Conservation (phyloP, 495 filamentous ascomycete genomes). For the Astrothelium subdiscretum region DNA sequence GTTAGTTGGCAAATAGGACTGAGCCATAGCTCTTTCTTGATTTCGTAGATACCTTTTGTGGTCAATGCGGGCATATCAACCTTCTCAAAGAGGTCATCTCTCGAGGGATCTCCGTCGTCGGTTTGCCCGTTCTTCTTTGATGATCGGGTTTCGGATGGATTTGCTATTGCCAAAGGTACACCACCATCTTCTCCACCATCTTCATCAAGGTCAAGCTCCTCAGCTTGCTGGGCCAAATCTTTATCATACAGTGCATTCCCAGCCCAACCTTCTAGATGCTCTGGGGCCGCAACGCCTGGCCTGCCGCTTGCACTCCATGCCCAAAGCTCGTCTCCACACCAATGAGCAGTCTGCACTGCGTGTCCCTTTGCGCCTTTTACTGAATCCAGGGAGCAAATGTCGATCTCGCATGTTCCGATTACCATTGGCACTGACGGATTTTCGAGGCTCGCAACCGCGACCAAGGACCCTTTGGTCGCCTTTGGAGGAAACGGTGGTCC, state of each 20-base stretch:
- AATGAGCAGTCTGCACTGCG: constrained; percentile 57
- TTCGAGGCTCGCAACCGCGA: constrained; percentile 55
- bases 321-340: constrained; percentile 67
- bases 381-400: constrained; percentile 45
- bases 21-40: neutral
- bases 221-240: constrained; percentile 14
- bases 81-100: neutral
- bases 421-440: constrained; percentile 50
- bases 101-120: neutral
- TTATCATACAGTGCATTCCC: constrained; percentile 14
- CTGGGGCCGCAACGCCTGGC: constrained; percentile 32
- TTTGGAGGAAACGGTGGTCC: constrained; percentile 53
- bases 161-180: constrained; percentile 25
- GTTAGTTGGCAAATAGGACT: constrained; percentile 3
- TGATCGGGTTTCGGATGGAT: neutral
- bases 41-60: constrained; percentile 37
- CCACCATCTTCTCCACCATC: constrained; percentile 34
- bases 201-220: constrained; percentile 24
- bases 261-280: constrained; percentile 28
- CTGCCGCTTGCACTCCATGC: constrained; percentile 47
- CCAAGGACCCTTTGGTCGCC: constrained; percentile 50
- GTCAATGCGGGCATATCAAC: constrained; percentile 33
- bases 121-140: constrained; percentile 12
- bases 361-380: constrained; percentile 56
- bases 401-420: constrained; percentile 56